phyloP scores from a whole-genome alignment of 805 yeast genomes.

The Cyberlindnera euphorbiae region DNA sequence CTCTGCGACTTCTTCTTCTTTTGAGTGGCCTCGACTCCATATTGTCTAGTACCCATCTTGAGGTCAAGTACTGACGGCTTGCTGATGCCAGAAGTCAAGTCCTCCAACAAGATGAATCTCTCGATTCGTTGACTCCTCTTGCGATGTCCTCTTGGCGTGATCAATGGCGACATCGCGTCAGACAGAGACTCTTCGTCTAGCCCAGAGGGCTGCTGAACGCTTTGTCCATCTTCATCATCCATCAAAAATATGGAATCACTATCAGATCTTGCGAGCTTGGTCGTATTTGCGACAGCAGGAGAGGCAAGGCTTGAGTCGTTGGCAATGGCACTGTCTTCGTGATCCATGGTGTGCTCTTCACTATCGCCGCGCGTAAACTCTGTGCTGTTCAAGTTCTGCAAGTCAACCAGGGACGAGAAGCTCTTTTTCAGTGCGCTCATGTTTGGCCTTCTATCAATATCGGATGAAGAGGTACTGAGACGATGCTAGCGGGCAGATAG shows the following conservation, averaged over 20 bases:
- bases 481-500: constrained; percentile 11
- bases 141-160: constrained; percentile 12
- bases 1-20: constrained; percentile 76
- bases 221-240: constrained; percentile 36
- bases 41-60: constrained; percentile 98
- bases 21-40: constrained; percentile 84
- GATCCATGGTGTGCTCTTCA: not conserved
- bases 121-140: constrained; percentile 55
- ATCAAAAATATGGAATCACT: constrained; percentile 38
- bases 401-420: constrained; percentile 23
- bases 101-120: constrained; percentile 84
- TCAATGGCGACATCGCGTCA: constrained; percentile 19
- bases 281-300: not conserved
- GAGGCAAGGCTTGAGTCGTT: constrained; percentile 2
- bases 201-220: constrained; percentile 1
- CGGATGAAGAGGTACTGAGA: constrained; percentile 23
- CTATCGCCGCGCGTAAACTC: not conserved
- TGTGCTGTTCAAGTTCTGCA: constrained; percentile 13
- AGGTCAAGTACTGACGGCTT: constrained; percentile 90
- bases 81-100: constrained; percentile 75
- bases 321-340: constrained; percentile 5
- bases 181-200: constrained; percentile 15
- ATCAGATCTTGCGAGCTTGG: constrained; percentile 10
- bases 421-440: constrained; percentile 17
- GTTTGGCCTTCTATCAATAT: constrained; percentile 21